These are phyloP conservation scores for Blastomyces gilchristii DNA, from an alignment of 2,329 filamentous ascomycete species.

Conservation along the genomic window DNA sequence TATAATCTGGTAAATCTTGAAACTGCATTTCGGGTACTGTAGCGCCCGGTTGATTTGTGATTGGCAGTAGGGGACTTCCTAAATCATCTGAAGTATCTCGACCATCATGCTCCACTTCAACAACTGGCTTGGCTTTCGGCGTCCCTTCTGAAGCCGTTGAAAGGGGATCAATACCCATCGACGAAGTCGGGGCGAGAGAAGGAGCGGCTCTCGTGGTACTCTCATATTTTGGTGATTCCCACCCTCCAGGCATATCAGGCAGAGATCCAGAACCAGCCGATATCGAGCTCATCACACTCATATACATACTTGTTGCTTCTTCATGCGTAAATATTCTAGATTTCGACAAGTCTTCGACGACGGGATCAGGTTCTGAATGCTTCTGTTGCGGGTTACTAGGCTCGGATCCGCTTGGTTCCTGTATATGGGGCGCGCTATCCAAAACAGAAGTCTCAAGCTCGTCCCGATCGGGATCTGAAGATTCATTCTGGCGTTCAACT, in stretches of 20 bases:
- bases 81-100: slow-evolving; percentile 6
- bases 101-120: slow-evolving; percentile 15
- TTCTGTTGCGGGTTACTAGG: background rate
- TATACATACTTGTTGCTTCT: slow-evolving; percentile 43
- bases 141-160: slow-evolving; percentile 18
- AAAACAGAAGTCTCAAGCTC: background rate
- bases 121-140: slow-evolving; percentile 22
- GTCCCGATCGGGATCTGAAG: background rate
- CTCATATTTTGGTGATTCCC: slow-evolving; percentile 26
- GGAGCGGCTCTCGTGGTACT: slow-evolving; percentile 9
- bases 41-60: background rate
- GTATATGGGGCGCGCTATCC: background rate
- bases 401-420: background rate
- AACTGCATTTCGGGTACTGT: background rate
- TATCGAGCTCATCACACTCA: slow-evolving; percentile 46
- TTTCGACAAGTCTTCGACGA: slow-evolving; percentile 32
- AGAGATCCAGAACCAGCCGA: slow-evolving; percentile 20
- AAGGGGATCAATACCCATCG: slow-evolving; percentile 1
- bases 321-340: slow-evolving; percentile 40
- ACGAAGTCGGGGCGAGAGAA: background rate
- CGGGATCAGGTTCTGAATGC: background rate
- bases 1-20: slow-evolving; percentile 15
- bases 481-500: background rate
- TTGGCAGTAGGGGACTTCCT: slow-evolving; percentile 10
- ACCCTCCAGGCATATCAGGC: slow-evolving; percentile 35